Evolutionary conservation across 257 asterid genomes (phyloP), one percentile per base, ranked within the genome.

Genomic region (Handroanthus guayacan): DNA sequence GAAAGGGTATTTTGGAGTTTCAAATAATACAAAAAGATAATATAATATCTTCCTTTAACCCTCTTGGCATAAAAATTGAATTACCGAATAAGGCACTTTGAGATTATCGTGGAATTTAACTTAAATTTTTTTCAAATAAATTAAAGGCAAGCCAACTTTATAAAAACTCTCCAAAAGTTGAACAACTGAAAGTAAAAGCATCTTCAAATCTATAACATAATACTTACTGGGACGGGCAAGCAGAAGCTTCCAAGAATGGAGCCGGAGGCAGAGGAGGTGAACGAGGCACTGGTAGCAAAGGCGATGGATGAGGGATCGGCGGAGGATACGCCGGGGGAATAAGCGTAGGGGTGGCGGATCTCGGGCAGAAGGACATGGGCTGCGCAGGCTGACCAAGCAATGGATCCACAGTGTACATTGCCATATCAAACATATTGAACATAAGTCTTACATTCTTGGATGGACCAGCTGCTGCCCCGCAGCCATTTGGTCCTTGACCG

Each of bases 211-310:
- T 34, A 10, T 56, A 45, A 3, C 2, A 18, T 14, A 20, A 76
- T 2, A 5, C 97, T 92, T 84, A 95, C 99, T 86, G 89, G 80
- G 80, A 78, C 38, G 99, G 82, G 71, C 99, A 95, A 56, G 95
- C 97, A 1, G 98, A 89, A 75, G 89, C 91, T 82, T 91, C 88
- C 48, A 87, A 34, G 75, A 80, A 86, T 0, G 97, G 90, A 0
- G 65, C 41, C 9, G 88, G 83, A 4, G 94, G 87, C 69, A 65
- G 36, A 0, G 89, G 87, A 17, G 92, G 90, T 51, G 80, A 71
- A 39, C 4, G 82, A 2, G 90, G 82, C 60, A 74, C 25, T 1
- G 86, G 81, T 0, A 83, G 86, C 54, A 71, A 13, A 12, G 75
- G 78, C 8, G 75, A 78, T 12, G 18, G 64, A 58, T 38, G n/a